These are phyloP conservation scores for Castanea sativa DNA, from an alignment of 306 rosid species.

Conservation along the genomic window DNA sequence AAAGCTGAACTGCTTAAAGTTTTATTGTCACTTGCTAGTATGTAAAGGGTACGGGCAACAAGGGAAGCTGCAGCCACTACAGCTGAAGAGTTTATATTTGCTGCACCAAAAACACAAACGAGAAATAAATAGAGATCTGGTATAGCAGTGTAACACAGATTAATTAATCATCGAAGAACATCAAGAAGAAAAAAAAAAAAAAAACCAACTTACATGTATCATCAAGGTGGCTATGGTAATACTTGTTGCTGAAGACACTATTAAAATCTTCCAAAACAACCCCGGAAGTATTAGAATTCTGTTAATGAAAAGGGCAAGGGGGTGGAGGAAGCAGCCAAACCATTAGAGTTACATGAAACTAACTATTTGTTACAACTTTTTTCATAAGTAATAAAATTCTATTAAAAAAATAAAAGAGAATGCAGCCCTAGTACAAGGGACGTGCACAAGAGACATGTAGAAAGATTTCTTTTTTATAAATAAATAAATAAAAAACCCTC, in stretches of 20 bases:
- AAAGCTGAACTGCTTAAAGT: slow-evolving; percentile 49
- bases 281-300: slow-evolving; percentile 63
- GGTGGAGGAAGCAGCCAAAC: slow-evolving; percentile 1
- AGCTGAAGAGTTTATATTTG: slow-evolving; percentile 82
- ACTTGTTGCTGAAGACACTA: slow-evolving; percentile 67
- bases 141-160: slow-evolving; percentile 3
- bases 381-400: too few relatives aligned
- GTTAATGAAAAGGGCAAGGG: slow-evolving; percentile 3
- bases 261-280: slow-evolving; percentile 83
- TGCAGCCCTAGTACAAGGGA: too few relatives aligned
- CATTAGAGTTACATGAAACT: not conserved
- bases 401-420: too few relatives aligned
- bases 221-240: slow-evolving; percentile 89
- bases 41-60: slow-evolving; percentile 77
- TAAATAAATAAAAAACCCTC: too few relatives aligned
- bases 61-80: slow-evolving; percentile 85
- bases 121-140: slow-evolving; percentile 14
- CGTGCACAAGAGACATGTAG: too few relatives aligned
- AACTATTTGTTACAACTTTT: not conserved
- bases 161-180: slow-evolving; percentile 2
- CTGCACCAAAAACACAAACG: slow-evolving; percentile 46
- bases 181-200: not conserved
- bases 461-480: too few relatives aligned
- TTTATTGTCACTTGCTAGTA: slow-evolving; percentile 58
- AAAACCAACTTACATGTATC: slow-evolving; percentile 55